These are phyloP conservation scores for Galerina sulciceps DNA, from an alignment of 768 basidiomycete species.

Conservation along the genomic window DNA sequence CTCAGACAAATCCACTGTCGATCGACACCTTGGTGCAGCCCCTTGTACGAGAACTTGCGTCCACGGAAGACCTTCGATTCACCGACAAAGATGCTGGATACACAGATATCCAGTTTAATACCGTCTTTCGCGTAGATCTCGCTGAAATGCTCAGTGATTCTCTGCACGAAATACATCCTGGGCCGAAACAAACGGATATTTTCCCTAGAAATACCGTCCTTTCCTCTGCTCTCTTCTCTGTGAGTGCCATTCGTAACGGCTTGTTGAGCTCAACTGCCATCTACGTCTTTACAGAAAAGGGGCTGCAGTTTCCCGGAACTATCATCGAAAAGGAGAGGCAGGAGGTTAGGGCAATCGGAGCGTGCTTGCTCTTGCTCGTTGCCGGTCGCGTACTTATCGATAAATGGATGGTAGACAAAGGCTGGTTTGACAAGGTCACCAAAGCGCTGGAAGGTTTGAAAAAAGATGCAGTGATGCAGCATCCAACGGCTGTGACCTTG, in stretches of 20 bases:
- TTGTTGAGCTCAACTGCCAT: neutral
- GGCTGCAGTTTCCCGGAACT: neutral
- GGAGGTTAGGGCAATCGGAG: neutral
- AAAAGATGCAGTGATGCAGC: neutral
- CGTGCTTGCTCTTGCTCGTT: slow-evolving; percentile 7
- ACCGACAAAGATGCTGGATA: slow-evolving; percentile 1
- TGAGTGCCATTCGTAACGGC: neutral
- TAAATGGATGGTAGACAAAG: neutral
- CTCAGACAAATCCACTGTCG: neutral
- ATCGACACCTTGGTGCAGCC: neutral
- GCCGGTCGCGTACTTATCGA: neutral
- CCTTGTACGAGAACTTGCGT: neutral
- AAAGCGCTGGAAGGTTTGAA: slow-evolving; percentile 4
- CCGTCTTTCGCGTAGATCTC: neutral
- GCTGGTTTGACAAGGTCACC: neutral
- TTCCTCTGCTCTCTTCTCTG: slow-evolving; percentile 7
- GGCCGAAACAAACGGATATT: neutral
- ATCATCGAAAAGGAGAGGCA: neutral
- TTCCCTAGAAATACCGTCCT: neutral
- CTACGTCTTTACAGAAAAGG: neutral
- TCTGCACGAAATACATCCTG: neutral
- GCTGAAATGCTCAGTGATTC: neutral
- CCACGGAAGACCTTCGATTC: neutral
- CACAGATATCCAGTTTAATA: neutral
- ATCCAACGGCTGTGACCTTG: neutral